Conservation (phyloP, 2,329 filamentous ascomycete genomes). For the Sporothrix protearum region DNA sequence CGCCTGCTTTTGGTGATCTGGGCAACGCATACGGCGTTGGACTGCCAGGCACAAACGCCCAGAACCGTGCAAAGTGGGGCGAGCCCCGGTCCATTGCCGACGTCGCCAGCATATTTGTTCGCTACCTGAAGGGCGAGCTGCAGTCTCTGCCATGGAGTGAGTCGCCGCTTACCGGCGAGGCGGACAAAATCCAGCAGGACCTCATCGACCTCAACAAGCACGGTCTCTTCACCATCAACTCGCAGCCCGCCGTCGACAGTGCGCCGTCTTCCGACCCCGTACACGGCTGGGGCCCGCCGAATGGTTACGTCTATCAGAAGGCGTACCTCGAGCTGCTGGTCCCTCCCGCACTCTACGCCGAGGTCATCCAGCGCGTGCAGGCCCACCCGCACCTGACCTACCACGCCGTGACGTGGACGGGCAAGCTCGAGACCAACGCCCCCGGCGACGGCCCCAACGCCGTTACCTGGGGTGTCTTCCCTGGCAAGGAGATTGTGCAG, state of each 20-base stretch:
- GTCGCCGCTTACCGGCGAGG: slow-evolving; percentile 76
- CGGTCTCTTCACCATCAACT: slow-evolving; percentile 93
- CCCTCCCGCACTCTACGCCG: slow-evolving; percentile 71
- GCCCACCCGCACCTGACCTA: slow-evolving; percentile 81
- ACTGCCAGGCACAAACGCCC: slow-evolving; percentile 89
- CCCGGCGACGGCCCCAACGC: slow-evolving; percentile 86
- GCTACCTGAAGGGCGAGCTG: slow-evolving; percentile 76
- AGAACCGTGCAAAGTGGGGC: slow-evolving; percentile 94
- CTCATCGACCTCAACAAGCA: slow-evolving; percentile 79
- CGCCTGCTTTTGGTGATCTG: slow-evolving; percentile 91
- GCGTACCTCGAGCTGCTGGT: slow-evolving; percentile 91
- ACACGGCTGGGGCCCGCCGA: slow-evolving; percentile 90
- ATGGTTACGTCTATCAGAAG: slow-evolving; percentile 98
- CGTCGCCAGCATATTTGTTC: slow-evolving; percentile 76
- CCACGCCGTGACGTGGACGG: slow-evolving; percentile 84
- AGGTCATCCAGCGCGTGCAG: slow-evolving; percentile 75
- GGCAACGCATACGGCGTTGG: slow-evolving; percentile 91
- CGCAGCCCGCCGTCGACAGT: slow-evolving; percentile 90
- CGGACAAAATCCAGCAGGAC: slow-evolving; percentile 70
- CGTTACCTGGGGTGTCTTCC: slow-evolving; percentile 99
- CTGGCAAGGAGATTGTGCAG: slow-evolving; percentile 98
- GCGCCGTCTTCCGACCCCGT: slow-evolving; percentile 81
- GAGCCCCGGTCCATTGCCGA: slow-evolving; percentile 76
- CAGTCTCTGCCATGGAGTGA: slow-evolving; percentile 93
- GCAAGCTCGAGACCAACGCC: slow-evolving; percentile 79